Base-by-base conservation (phyloP, 163 green algal genomes). In the Coccomyxa subellipsoidea region DNA sequence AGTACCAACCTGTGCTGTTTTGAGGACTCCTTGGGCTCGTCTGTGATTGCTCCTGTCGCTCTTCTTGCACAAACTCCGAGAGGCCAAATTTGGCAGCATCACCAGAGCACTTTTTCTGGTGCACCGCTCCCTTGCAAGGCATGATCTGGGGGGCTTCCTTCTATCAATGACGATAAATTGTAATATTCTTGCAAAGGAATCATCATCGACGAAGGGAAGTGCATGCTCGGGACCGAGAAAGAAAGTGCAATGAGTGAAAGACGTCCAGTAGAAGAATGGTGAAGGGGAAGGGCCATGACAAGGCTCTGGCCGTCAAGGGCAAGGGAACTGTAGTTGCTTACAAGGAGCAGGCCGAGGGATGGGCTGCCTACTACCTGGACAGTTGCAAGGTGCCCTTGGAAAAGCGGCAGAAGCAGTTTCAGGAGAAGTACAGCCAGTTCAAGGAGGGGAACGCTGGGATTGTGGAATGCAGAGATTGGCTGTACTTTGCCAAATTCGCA, bases 201-300 rank as follows among this genome's bases (percentile, higher is more conserved):
- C n/a, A n/a, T n/a, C n/a, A n/a, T n/a, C n/a, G n/a, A n/a, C n/a
- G n/a, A n/a, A n/a, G n/a, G n/a, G n/a, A n/a, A n/a, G n/a, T n/a
- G n/a, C n/a, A 59, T 59, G 47, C 47, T 18, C 23, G 47, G 15
- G 23, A 59, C 47, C 47, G 23, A 8, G 3, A 59, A 59, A 27
- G 23, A 59, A 59, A 59, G 47, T 18, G 23, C 23, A 59, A 59
- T 59, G 47, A 18, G 21, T 59, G 5, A 18, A 59, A 59, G 15
- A 59, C 47, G 23, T 59, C 47, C 15, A 59, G 47, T n/a, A 73
- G 4, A n/a, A 73, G 27, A 32, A 73, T 73, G 66, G 66, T 73
- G n/a, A 73, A 73, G 66, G 66, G 66, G 27, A 73, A 73, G n/a
- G 66, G 66, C n/a, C 66, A 73, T 73, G 66, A 73, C n/a, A 73